Conservation (phyloP, 495 filamentous ascomycete genomes). For the Sphaerosporella brunnea region DNA sequence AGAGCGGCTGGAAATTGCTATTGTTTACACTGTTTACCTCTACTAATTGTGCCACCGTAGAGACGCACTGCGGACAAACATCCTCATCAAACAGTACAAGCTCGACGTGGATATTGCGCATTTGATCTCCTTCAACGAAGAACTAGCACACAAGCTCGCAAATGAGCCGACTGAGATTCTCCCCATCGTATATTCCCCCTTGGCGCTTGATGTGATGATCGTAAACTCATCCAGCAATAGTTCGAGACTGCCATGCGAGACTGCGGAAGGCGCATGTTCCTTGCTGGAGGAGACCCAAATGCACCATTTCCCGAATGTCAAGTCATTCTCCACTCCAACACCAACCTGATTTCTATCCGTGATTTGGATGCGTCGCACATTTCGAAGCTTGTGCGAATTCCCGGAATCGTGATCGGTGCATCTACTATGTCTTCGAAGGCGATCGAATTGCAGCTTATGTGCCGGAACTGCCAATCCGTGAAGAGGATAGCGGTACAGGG, state of each 20-base stretch:
- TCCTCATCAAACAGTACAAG: conserved; percentile 82
- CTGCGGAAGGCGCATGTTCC: conserved; percentile 84
- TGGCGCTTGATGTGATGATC: not conserved
- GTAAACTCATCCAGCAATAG: conserved; percentile 31
- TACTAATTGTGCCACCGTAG: conserved; percentile 32
- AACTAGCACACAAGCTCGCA: conserved; percentile 76
- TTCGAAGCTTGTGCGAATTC: conserved; percentile 84
- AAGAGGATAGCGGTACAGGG: conserved; percentile 56
- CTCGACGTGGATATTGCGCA: conserved; percentile 96
- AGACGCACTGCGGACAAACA: conserved; percentile 92
- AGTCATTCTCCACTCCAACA: conserved; percentile 82
- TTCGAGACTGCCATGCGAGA: conserved; percentile 80
- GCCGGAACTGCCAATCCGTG: conserved; percentile 63
- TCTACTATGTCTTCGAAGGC: conserved; percentile 94
- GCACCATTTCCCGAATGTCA: conserved; percentile 76
- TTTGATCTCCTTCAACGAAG: conserved; percentile 90
- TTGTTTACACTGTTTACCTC: too few species aligned
- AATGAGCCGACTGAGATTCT: conserved; percentile 87
- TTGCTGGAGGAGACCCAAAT: conserved; percentile 39
- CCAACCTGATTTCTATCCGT: conserved; percentile 80
- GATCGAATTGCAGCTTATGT: conserved; percentile 69
- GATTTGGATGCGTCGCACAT: conserved; percentile 85
- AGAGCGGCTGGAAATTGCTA: too few species aligned
- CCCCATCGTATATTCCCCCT: conserved; percentile 48
- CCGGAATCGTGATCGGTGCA: conserved; percentile 93